These are phyloP conservation scores for Athelia sp. DNA, from an alignment of 1,284 basidiomycete species.

Conservation along the genomic window DNA sequence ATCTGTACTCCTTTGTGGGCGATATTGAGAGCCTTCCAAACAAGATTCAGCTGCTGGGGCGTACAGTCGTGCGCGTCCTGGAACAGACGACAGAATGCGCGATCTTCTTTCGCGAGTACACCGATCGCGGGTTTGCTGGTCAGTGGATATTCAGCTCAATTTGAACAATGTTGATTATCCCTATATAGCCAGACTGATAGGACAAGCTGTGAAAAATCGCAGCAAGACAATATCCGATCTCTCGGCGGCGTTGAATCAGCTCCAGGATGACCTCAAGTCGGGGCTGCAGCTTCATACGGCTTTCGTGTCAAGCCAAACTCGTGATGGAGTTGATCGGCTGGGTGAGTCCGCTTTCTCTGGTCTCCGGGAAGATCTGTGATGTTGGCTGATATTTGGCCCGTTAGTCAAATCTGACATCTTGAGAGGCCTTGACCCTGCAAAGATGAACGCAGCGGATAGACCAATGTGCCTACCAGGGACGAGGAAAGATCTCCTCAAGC, in stretches of 20 bases:
- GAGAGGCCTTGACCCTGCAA: background rate
- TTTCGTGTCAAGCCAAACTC: background rate
- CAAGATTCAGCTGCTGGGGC: slow-evolving; percentile 2
- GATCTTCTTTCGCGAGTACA: slow-evolving; percentile 7
- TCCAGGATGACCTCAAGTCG: background rate
- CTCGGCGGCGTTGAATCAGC: background rate
- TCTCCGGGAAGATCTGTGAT: background rate
- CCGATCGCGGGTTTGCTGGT: slow-evolving; percentile 5
- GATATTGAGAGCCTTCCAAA: background rate
- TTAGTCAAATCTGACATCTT: background rate
- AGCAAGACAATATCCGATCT: background rate
- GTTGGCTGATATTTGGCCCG: background rate
- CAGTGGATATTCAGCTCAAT: background rate
- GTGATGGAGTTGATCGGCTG: background rate
- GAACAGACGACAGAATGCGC: slow-evolving; percentile 7
- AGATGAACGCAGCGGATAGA: slow-evolving; percentile 2
- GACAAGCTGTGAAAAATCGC: background rate
- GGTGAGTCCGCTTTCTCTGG: background rate
- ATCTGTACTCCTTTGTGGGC: slow-evolving; percentile 4
- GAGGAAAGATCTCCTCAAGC: background rate
- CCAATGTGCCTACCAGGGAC: slow-evolving; percentile 6
- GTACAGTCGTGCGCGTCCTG: background rate
- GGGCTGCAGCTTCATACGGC: background rate
- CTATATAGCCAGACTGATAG: background rate
- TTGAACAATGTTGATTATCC: background rate